Evolutionary conservation across 2,329 filamentous ascomycete genomes (phyloP).

Genomic region (Beauveria sp.): DNA sequence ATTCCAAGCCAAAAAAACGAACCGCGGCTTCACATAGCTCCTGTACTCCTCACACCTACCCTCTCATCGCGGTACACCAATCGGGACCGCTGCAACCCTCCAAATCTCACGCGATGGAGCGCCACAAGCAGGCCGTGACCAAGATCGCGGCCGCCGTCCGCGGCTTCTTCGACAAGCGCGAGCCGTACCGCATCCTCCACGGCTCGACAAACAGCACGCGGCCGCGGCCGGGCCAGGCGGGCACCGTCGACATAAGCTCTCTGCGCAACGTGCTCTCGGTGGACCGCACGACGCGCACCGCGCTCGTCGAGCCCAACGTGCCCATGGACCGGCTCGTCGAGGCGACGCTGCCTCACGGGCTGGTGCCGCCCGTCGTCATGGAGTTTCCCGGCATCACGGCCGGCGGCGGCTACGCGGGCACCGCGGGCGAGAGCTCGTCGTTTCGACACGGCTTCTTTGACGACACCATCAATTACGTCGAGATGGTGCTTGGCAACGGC

Average conservation of each 20-base stretch:
- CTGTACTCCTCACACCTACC: no score
- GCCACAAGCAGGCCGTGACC: constrained; percentile 40
- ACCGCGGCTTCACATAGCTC: no score
- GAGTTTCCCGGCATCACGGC: constrained; percentile 71
- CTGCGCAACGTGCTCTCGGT: constrained; percentile 59
- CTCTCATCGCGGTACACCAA: not conserved
- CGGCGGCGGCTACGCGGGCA: constrained; percentile 64
- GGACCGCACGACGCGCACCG: constrained; percentile 45
- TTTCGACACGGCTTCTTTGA: constrained; percentile 69
- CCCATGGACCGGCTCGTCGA: constrained; percentile 66
- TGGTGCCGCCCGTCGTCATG: constrained; percentile 66
- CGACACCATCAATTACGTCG: constrained; percentile 52
- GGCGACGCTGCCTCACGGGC: constrained; percentile 54
- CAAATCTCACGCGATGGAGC: constrained; percentile 34
- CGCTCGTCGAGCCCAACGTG: constrained; percentile 68
- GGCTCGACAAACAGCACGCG: constrained; percentile 71
- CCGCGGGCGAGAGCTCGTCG: constrained; percentile 61
- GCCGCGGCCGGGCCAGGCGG: constrained; percentile 28
- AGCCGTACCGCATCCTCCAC: constrained; percentile 68
- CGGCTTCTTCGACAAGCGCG: constrained; percentile 37
- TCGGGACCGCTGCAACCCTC: not conserved
- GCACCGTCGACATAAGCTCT: constrained; percentile 55
- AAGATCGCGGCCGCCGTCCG: constrained; percentile 41
- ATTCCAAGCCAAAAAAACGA: not conserved
- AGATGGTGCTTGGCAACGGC: constrained; percentile 64